phyloP scores from a whole-genome alignment of 2,329 filamentous ascomycete species.

The Colletotrichum phormii region DNA sequence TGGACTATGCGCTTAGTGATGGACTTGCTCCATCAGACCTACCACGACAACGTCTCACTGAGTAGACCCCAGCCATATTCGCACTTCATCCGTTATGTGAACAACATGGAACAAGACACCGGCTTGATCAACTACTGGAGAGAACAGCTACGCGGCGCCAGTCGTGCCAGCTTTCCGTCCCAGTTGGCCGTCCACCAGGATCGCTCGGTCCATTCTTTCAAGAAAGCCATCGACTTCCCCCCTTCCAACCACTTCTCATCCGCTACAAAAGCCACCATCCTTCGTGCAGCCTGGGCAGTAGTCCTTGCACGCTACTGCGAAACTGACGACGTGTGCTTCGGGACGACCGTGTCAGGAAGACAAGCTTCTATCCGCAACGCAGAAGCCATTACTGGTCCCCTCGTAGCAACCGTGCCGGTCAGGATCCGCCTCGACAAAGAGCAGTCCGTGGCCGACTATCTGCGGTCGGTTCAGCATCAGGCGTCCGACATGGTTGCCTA shows the following conservation, averaged over 20 bases:
- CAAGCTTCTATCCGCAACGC: conserved; percentile 34
- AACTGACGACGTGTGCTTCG: conserved; percentile 51
- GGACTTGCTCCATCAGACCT: not conserved
- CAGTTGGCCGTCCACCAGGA: not conserved
- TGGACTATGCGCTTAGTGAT: not conserved
- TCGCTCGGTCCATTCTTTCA: not conserved
- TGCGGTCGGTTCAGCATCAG: conserved; percentile 43
- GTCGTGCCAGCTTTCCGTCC: conserved; percentile 26
- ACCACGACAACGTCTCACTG: conserved; percentile 1
- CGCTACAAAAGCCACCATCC: conserved; percentile 40
- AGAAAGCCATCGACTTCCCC: not conserved
- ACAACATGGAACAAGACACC: conserved; percentile 9
- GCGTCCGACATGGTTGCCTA: conserved; percentile 41
- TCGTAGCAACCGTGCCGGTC: conserved; percentile 38
- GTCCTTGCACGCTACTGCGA: conserved; percentile 50
- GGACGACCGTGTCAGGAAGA: conserved; percentile 42
- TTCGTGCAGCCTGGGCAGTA: conserved; percentile 56
- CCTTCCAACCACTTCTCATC: conserved; percentile 3
- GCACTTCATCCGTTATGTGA: conserved; percentile 31
- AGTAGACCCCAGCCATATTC: conserved; percentile 11
- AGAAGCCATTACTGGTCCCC: conserved; percentile 34
- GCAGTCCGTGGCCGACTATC: conserved; percentile 18
- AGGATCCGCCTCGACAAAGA: conserved; percentile 28
- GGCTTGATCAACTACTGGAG: conserved; percentile 27
- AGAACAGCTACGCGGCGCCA: conserved; percentile 26